A percentile compares a stretch with the other conserved stretches of the same genome.
Evolutionary conservation across 768 basidiomycete genomes (phyloP).

Genomic region (Russula griseocarnosa): DNA sequence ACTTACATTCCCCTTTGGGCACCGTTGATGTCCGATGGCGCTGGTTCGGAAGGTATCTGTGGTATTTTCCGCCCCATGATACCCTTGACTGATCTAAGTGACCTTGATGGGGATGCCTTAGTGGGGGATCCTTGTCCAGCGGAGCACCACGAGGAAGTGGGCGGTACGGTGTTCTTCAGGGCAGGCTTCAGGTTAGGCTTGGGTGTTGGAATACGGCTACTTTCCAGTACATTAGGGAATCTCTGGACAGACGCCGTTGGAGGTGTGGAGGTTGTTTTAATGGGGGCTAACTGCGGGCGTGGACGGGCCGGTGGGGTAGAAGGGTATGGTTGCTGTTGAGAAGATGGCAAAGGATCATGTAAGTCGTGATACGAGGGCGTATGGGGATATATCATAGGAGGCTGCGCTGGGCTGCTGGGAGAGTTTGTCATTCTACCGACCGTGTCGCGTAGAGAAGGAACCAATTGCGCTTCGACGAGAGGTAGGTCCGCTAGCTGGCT

Average conservation of each 20-base stretch:
- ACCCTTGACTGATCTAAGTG: conserved; percentile 21
- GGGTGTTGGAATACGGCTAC: conserved; percentile 24
- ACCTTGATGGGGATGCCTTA: conserved; percentile 27
- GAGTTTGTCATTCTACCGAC: conserved; percentile 64
- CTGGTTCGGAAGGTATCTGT: conserved; percentile 11
- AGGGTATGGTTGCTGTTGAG: conserved; percentile 8
- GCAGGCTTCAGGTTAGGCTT: conserved; percentile 25
- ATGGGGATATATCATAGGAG: neutral
- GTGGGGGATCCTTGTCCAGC: conserved; percentile 15
- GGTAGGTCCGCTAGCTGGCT: conserved; percentile 53
- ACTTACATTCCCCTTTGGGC: conserved; percentile 13
- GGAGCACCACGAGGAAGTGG: neutral
- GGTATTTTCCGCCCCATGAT: conserved; percentile 27
- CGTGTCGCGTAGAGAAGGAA: conserved; percentile 69
- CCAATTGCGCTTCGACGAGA: conserved; percentile 56
- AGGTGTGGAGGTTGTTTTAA: neutral
- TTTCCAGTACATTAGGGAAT: conserved; percentile 1
- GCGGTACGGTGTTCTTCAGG: conserved; percentile 19
- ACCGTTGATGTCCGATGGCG: neutral
- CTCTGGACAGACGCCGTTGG: conserved; percentile 4
- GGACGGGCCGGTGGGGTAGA: conserved; percentile 22
- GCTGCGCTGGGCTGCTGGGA: conserved; percentile 11
- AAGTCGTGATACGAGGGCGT: neutral
- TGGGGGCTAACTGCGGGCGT: conserved; percentile 2
- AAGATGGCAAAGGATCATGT: neutral